These are phyloP conservation scores for Hebeloma cylindrosporum DNA, from an alignment of 768 basidiomycete species.

Conservation along the genomic window DNA sequence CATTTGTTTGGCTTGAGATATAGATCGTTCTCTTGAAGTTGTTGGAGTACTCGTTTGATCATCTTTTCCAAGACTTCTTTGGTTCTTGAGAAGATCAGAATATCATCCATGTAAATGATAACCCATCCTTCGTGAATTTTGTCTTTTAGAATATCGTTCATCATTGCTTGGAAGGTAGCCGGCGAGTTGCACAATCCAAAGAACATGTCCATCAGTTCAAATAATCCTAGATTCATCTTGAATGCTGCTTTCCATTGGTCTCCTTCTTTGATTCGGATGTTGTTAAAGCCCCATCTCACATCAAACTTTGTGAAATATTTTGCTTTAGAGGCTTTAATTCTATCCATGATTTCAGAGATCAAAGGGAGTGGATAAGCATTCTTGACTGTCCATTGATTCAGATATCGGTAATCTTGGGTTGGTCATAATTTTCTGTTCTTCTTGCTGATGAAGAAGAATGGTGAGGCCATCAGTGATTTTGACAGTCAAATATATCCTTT, in stretches of 20 bases:
- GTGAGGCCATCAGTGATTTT: conserved; percentile 18
- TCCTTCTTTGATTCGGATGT: conserved; percentile 33
- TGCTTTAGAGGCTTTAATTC: conserved; percentile 19
- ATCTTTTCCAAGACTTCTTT: not conserved
- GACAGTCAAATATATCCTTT: conserved; percentile 22
- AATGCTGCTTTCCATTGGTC: conserved; percentile 45
- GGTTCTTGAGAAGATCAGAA: conserved; percentile 7
- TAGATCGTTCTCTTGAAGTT: conserved; percentile 29
- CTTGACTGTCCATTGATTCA: conserved; percentile 37
- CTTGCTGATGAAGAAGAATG: conserved; percentile 28
- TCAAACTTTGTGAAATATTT: conserved; percentile 39
- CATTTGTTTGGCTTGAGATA: conserved; percentile 38
- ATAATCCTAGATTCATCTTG: conserved; percentile 27
- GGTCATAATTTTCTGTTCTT: conserved; percentile 21
- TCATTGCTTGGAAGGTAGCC: conserved; percentile 16
- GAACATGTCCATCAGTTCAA: conserved; percentile 20
- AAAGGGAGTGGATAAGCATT: conserved; percentile 37
- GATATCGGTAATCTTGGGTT: conserved; percentile 33
- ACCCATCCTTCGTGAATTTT: not conserved
- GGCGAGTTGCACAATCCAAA: conserved; percentile 19
- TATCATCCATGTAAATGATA: conserved; percentile 18
- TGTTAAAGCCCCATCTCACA: conserved; percentile 38
- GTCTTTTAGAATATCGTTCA: conserved; percentile 12
- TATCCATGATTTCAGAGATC: conserved; percentile 28
- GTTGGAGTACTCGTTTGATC: conserved; percentile 24